Evolutionary conservation across 1,139 yeast species (phyloP).

Genomic region (Blastobotrys ciferrii): DNA sequence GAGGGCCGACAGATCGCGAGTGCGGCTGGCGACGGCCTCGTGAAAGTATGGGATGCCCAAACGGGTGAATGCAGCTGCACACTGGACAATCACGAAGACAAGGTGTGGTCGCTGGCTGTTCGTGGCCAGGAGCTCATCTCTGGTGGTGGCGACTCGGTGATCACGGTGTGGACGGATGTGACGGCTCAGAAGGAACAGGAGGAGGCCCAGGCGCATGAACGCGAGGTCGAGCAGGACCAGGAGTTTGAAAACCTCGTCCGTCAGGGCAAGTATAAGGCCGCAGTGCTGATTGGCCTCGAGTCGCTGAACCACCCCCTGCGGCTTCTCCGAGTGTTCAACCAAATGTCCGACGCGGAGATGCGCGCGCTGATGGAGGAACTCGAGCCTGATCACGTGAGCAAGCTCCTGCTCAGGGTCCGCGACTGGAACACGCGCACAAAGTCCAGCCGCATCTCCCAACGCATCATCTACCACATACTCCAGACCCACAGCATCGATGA

Average conservation of each 20-base stretch:
- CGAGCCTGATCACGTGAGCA: constrained; percentile 56
- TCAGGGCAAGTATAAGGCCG: constrained; percentile 79
- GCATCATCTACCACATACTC: constrained; percentile 63
- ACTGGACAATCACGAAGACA: constrained; percentile 85
- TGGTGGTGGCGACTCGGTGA: constrained; percentile 94
- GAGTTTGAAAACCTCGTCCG: constrained; percentile 69
- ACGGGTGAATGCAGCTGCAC: constrained; percentile 80
- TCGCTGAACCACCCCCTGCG: constrained; percentile 68
- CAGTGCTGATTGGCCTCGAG: constrained; percentile 80
- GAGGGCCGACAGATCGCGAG: constrained; percentile 68
- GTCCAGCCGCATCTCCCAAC: constrained; percentile 78
- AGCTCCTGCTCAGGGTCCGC: constrained; percentile 69
- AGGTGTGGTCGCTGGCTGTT: constrained; percentile 86
- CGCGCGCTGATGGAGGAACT: constrained; percentile 64
- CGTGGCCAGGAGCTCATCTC: constrained; percentile 55
- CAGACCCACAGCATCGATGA: constrained; percentile 52
- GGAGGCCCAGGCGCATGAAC: constrained; percentile 44
- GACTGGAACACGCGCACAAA: constrained; percentile 95
- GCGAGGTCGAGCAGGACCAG: constrained; percentile 83
- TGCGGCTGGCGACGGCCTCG: constrained; percentile 91
- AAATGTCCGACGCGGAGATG: constrained; percentile 45
- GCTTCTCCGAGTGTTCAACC: constrained; percentile 30
- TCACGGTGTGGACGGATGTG: constrained; percentile 84
- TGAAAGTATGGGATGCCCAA: constrained; percentile 83
- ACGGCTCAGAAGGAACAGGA: constrained; percentile 65